Conservation (phyloP, 2,329 filamentous ascomycete genomes). For the Nemania serpens region DNA sequence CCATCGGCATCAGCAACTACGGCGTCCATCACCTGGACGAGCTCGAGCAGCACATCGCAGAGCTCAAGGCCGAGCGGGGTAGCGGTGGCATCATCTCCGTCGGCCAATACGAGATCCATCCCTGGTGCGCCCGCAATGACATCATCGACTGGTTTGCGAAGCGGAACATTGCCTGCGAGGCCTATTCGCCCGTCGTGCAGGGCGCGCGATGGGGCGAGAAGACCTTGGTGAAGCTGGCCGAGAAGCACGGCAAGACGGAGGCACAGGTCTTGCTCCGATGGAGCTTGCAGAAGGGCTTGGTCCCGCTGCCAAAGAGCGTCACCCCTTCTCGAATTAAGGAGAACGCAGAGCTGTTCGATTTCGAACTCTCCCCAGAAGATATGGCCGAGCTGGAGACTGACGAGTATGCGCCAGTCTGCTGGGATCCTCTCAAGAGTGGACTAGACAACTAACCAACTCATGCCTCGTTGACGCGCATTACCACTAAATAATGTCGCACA, state of each 20-base stretch:
- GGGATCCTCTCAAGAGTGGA: conserved; percentile 59
- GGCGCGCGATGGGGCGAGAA: conserved; percentile 74
- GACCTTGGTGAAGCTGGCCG: conserved; percentile 65
- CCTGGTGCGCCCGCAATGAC: conserved; percentile 81
- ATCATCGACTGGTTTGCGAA: conserved; percentile 77
- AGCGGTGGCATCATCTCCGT: conserved; percentile 77
- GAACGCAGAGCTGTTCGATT: conserved; percentile 63
- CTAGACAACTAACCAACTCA: conserved; percentile 46
- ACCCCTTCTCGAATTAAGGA: conserved; percentile 67
- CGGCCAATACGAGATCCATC: conserved; percentile 88
- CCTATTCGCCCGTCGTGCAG: conserved; percentile 64
- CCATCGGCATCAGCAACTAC: conserved; percentile 69
- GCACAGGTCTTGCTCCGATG: conserved; percentile 82
- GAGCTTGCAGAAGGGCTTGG: conserved; percentile 77
- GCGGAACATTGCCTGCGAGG: conserved; percentile 65
- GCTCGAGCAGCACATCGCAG: conserved; percentile 61
- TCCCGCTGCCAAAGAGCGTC: conserved; percentile 76
- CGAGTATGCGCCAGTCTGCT: conserved; percentile 59
- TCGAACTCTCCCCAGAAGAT: conserved; percentile 59
- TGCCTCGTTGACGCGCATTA: not conserved
- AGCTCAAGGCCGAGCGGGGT: conserved; percentile 65
- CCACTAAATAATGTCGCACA: not conserved
- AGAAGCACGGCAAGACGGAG: conserved; percentile 74
- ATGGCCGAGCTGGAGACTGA: conserved; percentile 54
- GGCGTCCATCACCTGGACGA: conserved; percentile 66